A percentile compares a stretch with the other conserved stretches of the same genome.
Evolutionary conservation across 306 rosid species (phyloP).

Genomic region (Sindora glabra): DNA sequence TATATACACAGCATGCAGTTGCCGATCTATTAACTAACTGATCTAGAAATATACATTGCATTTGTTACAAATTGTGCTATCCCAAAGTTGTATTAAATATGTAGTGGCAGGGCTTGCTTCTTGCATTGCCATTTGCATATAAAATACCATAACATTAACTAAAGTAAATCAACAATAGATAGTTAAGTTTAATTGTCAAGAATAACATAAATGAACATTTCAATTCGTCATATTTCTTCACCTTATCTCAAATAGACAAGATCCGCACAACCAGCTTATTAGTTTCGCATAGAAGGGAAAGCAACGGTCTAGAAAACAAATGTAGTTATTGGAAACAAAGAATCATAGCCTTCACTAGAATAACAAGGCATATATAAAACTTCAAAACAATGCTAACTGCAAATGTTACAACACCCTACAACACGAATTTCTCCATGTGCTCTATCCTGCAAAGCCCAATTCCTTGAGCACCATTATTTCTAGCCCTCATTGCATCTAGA

Average conservation of each 20-base stretch:
- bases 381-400: no score
- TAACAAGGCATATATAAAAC: no score
- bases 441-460: no score
- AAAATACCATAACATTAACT: background rate
- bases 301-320: background rate
- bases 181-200: background rate
- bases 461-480: no score
- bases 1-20: no score
- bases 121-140: conserved; percentile 72
- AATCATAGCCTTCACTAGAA: background rate
- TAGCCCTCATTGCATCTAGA: no score
- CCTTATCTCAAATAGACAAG: background rate
- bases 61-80: no score
- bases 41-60: no score
- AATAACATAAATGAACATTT: background rate
- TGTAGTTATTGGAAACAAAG: background rate
- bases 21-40: no score
- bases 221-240: background rate
- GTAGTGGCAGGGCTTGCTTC: conserved; percentile 71
- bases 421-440: no score
- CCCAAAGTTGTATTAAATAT: no score
- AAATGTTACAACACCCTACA: no score
- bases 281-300: background rate
- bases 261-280: background rate
- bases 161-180: background rate